phyloP scores from a whole-genome alignment of 2,329 filamentous ascomycete genomes.

The Talaromyces albobiverticillius region DNA sequence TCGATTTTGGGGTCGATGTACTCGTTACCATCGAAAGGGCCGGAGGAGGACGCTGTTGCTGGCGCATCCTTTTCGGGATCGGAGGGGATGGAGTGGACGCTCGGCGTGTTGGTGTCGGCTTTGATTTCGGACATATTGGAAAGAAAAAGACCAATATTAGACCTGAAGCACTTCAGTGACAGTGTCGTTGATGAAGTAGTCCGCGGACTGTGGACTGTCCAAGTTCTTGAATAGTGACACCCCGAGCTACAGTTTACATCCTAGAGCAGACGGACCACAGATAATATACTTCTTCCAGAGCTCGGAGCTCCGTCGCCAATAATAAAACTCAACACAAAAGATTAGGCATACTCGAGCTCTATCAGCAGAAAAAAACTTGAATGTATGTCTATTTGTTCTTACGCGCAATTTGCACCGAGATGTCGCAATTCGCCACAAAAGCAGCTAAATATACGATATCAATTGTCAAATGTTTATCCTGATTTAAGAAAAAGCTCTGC shows the following conservation, averaged over 20 bases:
- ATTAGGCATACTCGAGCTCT: not conserved
- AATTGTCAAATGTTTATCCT: not conserved
- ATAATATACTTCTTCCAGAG: not conserved
- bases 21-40: not conserved
- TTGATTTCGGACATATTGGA: constrained; percentile 8
- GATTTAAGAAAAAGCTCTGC: too few relatives aligned
- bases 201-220: too few relatives aligned
- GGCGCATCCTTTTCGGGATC: constrained; percentile 4
- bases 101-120: constrained; percentile 1
- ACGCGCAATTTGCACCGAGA: constrained; percentile 4
- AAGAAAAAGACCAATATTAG: not conserved
- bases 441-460: not conserved
- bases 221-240: too few relatives aligned
- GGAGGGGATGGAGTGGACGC: constrained; percentile 2
- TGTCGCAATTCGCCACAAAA: constrained; percentile 8
- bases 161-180: too few relatives aligned
- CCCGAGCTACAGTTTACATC: too few relatives aligned
- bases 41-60: too few relatives aligned
- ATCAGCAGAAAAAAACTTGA: not conserved
- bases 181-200: not conserved
- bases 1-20: constrained; percentile 12
- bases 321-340: not conserved
- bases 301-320: too few relatives aligned
- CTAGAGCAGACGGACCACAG: not conserved
- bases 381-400: too few relatives aligned